phyloP scores from a whole-genome alignment of 352 stramenopile species.

The Elongisporangium prolatum region DNA sequence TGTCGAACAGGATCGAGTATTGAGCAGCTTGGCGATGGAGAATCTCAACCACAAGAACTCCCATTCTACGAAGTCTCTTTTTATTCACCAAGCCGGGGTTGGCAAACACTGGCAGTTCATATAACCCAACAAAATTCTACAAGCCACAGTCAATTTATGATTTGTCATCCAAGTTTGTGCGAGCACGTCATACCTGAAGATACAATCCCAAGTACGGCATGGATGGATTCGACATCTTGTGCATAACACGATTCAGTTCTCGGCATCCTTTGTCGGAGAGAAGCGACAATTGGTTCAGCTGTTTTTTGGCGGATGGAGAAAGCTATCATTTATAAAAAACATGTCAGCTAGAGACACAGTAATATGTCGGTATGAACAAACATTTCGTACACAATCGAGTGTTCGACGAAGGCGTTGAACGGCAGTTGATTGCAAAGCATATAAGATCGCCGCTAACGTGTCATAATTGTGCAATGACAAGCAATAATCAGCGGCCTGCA shows the following conservation, averaged over 20 bases:
- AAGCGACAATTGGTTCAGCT: conserved; percentile 73
- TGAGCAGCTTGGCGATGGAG: conserved; percentile 63
- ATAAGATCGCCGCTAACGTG: conserved; percentile 78
- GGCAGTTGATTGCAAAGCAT: conserved; percentile 83
- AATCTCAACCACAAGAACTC: conserved; percentile 74
- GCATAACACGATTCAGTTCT: conserved; percentile 86
- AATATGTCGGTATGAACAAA: background rate
- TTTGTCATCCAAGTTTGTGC: background rate
- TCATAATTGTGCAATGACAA: conserved; percentile 79
- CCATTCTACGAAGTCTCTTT: conserved; percentile 67
- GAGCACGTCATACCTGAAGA: conserved; percentile 44
- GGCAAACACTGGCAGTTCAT: conserved; percentile 72
- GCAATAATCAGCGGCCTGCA: conserved; percentile 64
- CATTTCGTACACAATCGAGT: conserved; percentile 58
- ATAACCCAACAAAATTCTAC: conserved; percentile 74
- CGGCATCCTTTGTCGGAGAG: conserved; percentile 79
- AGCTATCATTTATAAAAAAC: background rate
- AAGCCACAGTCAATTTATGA: background rate
- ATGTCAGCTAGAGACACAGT: background rate
- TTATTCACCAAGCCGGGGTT: conserved; percentile 62
- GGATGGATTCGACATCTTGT: conserved; percentile 55
- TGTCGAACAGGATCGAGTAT: conserved; percentile 57
- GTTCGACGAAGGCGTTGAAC: conserved; percentile 73
- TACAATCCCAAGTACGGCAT: conserved; percentile 88
- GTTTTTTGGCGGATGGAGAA: conserved; percentile 37